Base-by-base conservation (phyloP, 2,329 filamentous ascomycete species). In the Diaporthe australafricana region DNA sequence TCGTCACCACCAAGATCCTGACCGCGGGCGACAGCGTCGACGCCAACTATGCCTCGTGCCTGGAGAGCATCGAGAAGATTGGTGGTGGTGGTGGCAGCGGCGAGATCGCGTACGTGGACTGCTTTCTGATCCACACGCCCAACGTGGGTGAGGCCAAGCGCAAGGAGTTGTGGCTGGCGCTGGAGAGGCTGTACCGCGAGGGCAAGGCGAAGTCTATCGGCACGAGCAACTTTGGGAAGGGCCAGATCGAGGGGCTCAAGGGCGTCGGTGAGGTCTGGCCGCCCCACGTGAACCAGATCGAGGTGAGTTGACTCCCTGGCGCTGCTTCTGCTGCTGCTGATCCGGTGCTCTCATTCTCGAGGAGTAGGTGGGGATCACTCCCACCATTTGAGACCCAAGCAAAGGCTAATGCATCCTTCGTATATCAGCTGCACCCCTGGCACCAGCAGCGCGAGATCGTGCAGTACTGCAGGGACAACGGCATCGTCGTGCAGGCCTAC, bases 401-500 rank as follows among this genome's bases (percentile, higher is more conserved):
- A 30, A 16, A 12, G 17, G n/a, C 50, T 52, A 27, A 55, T 38
- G 1, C 4, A 11, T 11, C 1, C 22, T 2, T 2, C 32, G 32
- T 17, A 11, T 5, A 87, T 57, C 70, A 93, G 90, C 86, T 94
- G 30, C 92, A 94, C 78, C 91, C 92, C 0, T 94, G 91, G 91
- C 89, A 87, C 75, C 92, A 94, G 79, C 83, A 84, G 70, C 76
- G 77, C 25, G 78, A 82, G 2, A 78, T 83, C 2, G 81, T 82
- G 16, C 72, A 77, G 17, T 85, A 82, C 78, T 96, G 94, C 89
- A 93, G 93, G 87, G 91, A 94, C 83, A 86, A 95, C 80, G 91
- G 91, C 79, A 95, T 96, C 84, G 62, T 80, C 30, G 60, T 84
- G n/a, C 76, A 83, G 73, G 83, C 83, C 8, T 84, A 83, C 65